These are phyloP conservation scores for Parmelia sp. DNA, from an alignment of 495 filamentous ascomycete species.

Conservation along the genomic window DNA sequence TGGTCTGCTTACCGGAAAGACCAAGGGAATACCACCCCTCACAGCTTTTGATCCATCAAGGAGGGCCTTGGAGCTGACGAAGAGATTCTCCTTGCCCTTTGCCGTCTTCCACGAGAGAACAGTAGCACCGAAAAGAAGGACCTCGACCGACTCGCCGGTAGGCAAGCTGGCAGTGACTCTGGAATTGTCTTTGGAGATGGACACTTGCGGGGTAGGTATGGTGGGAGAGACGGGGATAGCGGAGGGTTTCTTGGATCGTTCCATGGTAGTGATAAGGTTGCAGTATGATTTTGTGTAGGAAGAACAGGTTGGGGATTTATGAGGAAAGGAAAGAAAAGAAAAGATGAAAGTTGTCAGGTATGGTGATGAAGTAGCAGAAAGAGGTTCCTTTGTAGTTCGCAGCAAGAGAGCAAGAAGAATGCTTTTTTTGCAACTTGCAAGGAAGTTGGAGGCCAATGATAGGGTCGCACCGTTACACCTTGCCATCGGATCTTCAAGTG, in stretches of 20 bases:
- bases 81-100: constrained; percentile 77
- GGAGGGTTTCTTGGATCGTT: constrained; percentile 73
- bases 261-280: constrained; percentile 47
- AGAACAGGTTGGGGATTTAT: neutral
- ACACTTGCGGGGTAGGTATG: constrained; percentile 60
- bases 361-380: neutral
- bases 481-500: neutral
- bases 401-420: neutral
- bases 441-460: constrained; percentile 2
- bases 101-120: constrained; percentile 86
- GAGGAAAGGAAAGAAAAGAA: neutral
- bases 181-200: constrained; percentile 57
- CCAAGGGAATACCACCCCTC: constrained; percentile 72
- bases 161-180: constrained; percentile 67
- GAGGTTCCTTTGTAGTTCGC: neutral
- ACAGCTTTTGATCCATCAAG: constrained; percentile 61
- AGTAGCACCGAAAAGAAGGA: constrained; percentile 88
- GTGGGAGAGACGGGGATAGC: constrained; percentile 63
- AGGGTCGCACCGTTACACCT: neutral
- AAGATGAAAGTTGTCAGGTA: neutral
- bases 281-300: too few species aligned
- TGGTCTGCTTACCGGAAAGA: constrained; percentile 72
- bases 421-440: neutral
- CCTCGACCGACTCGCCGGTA: constrained; percentile 74
- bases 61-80: constrained; percentile 69